These are phyloP conservation scores for Calycina herbarum DNA, from an alignment of 2,329 filamentous ascomycete genomes.

Conservation along the genomic window DNA sequence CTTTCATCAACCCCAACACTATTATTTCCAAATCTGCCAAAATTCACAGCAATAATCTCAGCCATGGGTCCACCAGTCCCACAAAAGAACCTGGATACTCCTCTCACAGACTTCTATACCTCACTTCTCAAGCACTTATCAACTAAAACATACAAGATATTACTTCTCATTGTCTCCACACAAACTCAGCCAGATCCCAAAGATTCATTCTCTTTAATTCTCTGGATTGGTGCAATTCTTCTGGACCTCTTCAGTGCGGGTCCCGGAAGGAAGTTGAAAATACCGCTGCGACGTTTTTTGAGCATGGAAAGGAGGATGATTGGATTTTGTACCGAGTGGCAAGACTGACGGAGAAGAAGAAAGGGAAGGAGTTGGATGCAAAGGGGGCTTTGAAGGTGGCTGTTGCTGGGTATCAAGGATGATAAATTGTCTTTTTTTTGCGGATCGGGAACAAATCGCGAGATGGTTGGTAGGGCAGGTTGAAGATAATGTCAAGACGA, in stretches of 20 bases:
- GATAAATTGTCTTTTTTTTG: neutral
- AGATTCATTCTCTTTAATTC: neutral
- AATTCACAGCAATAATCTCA: no score
- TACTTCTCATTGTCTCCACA: no score
- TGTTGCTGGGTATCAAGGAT: neutral
- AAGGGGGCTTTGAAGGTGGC: neutral
- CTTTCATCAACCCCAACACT: no score
- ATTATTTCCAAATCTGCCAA: no score
- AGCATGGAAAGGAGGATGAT: neutral
- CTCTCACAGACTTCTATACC: no score
- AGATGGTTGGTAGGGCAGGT: neutral
- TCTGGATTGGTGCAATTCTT: neutral
- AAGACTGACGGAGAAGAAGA: neutral
- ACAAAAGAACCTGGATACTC: no score
- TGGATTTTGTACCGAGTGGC: constrained; percentile 1
- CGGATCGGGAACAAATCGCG: neutral
- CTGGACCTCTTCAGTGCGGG: neutral
- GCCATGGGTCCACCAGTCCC: no score
- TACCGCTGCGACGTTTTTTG: neutral
- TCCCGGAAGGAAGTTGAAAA: neutral
- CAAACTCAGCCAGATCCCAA: no score
- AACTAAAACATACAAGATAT: no score
- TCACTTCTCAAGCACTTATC: no score
- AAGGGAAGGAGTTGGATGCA: neutral
- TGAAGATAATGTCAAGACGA: neutral